Conservation (phyloP, 805 yeast genomes). For the Candida manassasensis region DNA sequence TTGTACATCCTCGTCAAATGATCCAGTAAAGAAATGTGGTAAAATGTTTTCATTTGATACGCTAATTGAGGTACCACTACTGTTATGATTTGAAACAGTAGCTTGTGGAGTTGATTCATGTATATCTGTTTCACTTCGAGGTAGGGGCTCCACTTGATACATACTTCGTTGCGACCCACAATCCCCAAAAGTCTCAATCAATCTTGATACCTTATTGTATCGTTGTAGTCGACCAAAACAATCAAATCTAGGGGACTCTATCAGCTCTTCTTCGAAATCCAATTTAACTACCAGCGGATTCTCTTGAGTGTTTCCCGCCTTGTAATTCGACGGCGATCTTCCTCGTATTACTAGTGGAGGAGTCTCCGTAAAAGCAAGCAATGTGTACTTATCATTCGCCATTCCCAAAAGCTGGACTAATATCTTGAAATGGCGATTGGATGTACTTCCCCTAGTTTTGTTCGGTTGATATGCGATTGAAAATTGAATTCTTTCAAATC, state of each 20-base stretch:
- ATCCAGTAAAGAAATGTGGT: too few relatives aligned
- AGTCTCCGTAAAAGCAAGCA: slow-evolving; percentile 45
- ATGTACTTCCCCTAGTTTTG: slow-evolving; percentile 38
- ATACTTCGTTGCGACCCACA: too few relatives aligned
- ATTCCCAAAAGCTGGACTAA: slow-evolving; percentile 49
- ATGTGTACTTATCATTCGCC: slow-evolving; percentile 23
- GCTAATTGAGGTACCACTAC: too few relatives aligned
- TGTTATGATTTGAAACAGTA: too few relatives aligned
- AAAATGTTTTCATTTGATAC: too few relatives aligned
- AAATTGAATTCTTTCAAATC: slow-evolving; percentile 67
- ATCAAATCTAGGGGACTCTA: not conserved
- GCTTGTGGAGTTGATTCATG: too few relatives aligned
- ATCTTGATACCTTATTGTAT: not conserved
- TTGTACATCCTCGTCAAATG: too few relatives aligned
- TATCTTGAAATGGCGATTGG: slow-evolving; percentile 46
- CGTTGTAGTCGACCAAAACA: not conserved
- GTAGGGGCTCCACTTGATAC: too few relatives aligned
- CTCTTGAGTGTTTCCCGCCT: not conserved
- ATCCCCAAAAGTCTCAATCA: not conserved
- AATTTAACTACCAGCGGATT: not conserved
- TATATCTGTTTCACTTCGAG: too few relatives aligned
- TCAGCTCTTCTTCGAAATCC: not conserved
- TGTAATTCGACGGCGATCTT: slow-evolving; percentile 62
- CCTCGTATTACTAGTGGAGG: slow-evolving; percentile 62
- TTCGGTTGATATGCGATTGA: slow-evolving; percentile 47